Base-by-base conservation (phyloP, 805 yeast genomes). In the Metschnikowia continentalis region DNA sequence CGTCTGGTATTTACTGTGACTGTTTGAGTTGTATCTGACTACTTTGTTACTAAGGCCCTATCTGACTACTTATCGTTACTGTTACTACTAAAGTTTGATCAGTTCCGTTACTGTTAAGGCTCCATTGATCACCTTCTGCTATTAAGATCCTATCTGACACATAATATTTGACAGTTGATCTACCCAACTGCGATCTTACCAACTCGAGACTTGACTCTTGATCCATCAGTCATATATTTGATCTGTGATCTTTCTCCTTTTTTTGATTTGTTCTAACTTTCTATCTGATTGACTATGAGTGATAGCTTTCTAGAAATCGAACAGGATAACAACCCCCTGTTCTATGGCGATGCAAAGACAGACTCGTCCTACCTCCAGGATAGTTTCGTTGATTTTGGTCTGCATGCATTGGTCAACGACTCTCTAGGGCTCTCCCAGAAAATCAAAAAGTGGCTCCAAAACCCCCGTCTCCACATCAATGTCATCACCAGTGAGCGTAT, bases 311-410 rank as follows among this genome's bases (percentile, higher is more conserved):
- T 65, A 41, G 77, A 71, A 52, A 71, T 72, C 45, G 78, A 74
- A 53, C 76, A 72, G 56, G 78, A 74, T 52, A 74, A 73, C 59
- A 74, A 74, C 51, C 78, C 78, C 13, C 72, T 75, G 37, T 66
- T 72, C 51, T 73, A 71, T 53, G 66, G 66, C 32, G 48, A 32
- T 6, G 13, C 23, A 35, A 39, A 38, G 13, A 10, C 35, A 38
- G 52, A 38, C 35, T 20, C 50, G 36, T 17, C 44, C 15, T 32
- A 46, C 6, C 53, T 54, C 47, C 58, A 51, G 40, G 58, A 55
- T 5, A 53, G 57, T 44, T 50, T 48, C 35, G 55, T 51, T 17
- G 59, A 53, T 41, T 56, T 58, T 35, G 58, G 55, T 17, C 40
- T 51, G 35, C 49, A 55, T 13, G 46, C 56, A 7, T 38, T 57